Evolutionary conservation across 139 green algal species (phyloP).

Genomic region (Yamagishiella unicocca): DNA sequence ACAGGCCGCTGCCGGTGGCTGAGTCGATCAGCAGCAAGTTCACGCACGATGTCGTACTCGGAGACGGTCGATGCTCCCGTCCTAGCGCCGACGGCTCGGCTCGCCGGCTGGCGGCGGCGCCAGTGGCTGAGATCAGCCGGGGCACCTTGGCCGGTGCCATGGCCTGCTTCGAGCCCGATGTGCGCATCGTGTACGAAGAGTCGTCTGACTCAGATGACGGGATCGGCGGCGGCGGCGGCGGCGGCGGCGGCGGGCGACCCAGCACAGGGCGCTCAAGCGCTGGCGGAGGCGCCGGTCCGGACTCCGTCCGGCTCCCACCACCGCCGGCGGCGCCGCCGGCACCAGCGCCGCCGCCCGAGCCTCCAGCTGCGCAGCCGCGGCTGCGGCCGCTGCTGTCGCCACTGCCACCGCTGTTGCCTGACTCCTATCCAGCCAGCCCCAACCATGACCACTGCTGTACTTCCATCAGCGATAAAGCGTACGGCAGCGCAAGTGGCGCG

Average conservation of each 20-base stretch:
- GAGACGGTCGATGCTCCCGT: too few relatives aligned
- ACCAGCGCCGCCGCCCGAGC: neutral
- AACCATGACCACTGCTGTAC: too few relatives aligned
- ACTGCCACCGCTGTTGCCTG: too few relatives aligned
- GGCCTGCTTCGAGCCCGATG: neutral
- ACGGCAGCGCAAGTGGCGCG: too few relatives aligned
- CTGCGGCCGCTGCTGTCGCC: neutral
- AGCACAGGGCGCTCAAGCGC: neutral
- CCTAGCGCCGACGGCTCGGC: neutral
- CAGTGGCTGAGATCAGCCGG: neutral
- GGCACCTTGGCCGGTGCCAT: neutral
- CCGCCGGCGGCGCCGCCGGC: neutral
- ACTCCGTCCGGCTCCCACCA: neutral
- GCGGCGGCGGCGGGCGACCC: neutral
- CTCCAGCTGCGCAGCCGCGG: neutral
- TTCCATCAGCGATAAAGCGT: too few relatives aligned
- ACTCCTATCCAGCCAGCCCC: too few relatives aligned
- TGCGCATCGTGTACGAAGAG: neutral
- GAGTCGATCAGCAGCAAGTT: too few relatives aligned
- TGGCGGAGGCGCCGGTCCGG: too few relatives aligned
- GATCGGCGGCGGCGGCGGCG: neutral
- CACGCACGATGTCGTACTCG: too few relatives aligned
- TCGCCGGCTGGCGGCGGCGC: neutral
- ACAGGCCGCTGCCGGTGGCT: too few relatives aligned
- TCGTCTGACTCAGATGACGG: neutral